Conservation (phyloP, 1,284 basidiomycete genomes). For the Rhodotorula sp. region DNA sequence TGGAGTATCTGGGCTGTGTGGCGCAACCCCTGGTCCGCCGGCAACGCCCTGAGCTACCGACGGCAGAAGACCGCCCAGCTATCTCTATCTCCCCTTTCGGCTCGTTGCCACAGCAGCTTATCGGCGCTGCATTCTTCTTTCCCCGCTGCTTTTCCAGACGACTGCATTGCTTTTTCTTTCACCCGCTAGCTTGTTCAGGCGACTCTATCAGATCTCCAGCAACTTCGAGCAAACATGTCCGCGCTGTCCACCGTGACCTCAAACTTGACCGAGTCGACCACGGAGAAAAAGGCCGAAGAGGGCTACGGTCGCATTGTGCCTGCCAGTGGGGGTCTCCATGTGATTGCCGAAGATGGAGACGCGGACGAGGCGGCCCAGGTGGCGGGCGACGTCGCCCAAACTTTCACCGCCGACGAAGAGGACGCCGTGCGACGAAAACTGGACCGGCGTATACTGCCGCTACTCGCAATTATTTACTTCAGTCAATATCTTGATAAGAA, state of each 20-base stretch:
- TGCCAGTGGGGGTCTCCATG: background rate
- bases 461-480: constrained; percentile 56
- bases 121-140: too few relatives aligned
- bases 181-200: too few relatives aligned
- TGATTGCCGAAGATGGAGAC: constrained; percentile 11
- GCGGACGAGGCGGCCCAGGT: constrained; percentile 26
- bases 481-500: constrained; percentile 53
- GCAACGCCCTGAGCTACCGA: too few relatives aligned
- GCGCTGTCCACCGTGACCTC: constrained; percentile 2
- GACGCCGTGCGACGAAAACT: constrained; percentile 54
- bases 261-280: constrained; percentile 5
- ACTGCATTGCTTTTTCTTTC: too few relatives aligned
- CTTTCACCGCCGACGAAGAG: constrained; percentile 21
- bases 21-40: too few relatives aligned
- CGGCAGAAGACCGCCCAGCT: too few relatives aligned
- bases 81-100: too few relatives aligned
- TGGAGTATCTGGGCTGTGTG: too few relatives aligned
- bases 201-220: background rate
- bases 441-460: constrained; percentile 59
- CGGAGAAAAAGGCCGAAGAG: constrained; percentile 24
- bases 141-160: too few relatives aligned
- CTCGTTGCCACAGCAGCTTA: too few relatives aligned
- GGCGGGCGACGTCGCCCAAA: constrained; percentile 13
- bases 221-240: background rate
- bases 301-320: constrained; percentile 2